Conservation (phyloP, 2,329 filamentous ascomycete genomes). For the Torrubiella hemipterigena region DNA sequence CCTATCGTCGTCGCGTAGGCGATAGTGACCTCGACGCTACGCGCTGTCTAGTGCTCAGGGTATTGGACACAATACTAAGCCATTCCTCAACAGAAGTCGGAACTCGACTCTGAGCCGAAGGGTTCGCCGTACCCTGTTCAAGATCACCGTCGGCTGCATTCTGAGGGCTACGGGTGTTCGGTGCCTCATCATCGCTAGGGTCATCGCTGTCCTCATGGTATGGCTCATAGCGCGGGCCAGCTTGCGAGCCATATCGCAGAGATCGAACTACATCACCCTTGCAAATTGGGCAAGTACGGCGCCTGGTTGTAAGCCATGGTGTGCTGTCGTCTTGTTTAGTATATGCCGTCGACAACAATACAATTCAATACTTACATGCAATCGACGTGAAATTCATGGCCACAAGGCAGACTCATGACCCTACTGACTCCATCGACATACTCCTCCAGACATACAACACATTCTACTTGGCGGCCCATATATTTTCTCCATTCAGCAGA, state of each 20-base stretch:
- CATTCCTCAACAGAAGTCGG: conserved; percentile 2
- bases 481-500: conserved; percentile 51
- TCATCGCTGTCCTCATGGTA: conserved; percentile 42
- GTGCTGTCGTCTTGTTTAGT: conserved; percentile 45
- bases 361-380: conserved; percentile 74
- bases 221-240: conserved; percentile 39
- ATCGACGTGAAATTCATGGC: conserved; percentile 93
- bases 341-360: not conserved
- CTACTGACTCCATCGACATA: conserved; percentile 88
- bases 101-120: conserved; percentile 11
- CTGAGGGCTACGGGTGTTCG: conserved; percentile 17
- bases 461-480: conserved; percentile 65
- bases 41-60: conserved; percentile 2
- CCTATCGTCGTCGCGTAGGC: too few relatives aligned
- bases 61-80: conserved; percentile 4
- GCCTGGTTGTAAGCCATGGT: conserved; percentile 89
- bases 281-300: conserved; percentile 96
- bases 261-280: conserved; percentile 87
- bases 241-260: conserved; percentile 41
- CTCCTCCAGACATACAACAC: conserved; percentile 92
- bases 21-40: conserved; percentile 5
- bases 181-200: conserved; percentile 24
- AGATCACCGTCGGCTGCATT: conserved; percentile 26
- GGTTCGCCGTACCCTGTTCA: conserved; percentile 24
- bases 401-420: conserved; percentile 95